Evolutionary conservation across 2,329 filamentous ascomycete genomes (phyloP).

Genomic region (Kalmusia sp.): DNA sequence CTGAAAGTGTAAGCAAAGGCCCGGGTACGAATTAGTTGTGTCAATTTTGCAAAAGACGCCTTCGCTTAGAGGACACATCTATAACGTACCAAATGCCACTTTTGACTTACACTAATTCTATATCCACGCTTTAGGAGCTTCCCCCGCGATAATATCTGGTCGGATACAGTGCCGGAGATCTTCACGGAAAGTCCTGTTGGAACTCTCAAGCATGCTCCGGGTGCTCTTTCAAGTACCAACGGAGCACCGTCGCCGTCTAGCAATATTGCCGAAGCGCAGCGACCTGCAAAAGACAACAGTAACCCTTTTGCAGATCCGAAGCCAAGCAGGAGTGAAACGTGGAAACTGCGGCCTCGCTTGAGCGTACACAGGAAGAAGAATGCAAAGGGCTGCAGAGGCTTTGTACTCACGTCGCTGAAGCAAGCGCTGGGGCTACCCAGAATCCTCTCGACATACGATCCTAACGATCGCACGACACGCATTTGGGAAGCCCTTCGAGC

Average conservation of each 20-base stretch:
- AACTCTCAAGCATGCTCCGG: constrained; percentile 25
- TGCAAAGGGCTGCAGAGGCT: constrained; percentile 44
- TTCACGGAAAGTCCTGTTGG: constrained; percentile 36
- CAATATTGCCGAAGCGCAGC: constrained; percentile 21
- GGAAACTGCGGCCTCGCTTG: constrained; percentile 40
- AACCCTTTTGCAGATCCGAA: constrained; percentile 24
- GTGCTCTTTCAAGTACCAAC: constrained; percentile 8
- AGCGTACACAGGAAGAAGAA: constrained; percentile 45
- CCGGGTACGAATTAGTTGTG: too few relatives aligned
- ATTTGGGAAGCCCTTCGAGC: constrained; percentile 62
- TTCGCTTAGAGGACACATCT: too few relatives aligned
- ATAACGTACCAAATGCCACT: too few relatives aligned
- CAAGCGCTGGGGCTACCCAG: constrained; percentile 46
- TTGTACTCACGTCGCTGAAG: constrained; percentile 48
- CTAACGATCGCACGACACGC: constrained; percentile 45
- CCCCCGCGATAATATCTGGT: constrained; percentile 45
- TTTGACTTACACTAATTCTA: too few relatives aligned
- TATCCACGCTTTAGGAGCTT: too few relatives aligned
- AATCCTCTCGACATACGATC: constrained; percentile 48
- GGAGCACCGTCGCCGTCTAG: constrained; percentile 10
- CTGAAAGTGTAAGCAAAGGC: constrained; percentile 34
- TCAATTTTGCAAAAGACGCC: too few relatives aligned
- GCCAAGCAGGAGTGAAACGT: constrained; percentile 32
- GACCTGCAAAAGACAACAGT: constrained; percentile 15
- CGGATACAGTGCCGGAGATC: constrained; percentile 27